A percentile compares a stretch with the other conserved stretches of the same genome.
Evolutionary conservation across 441 rosid species (phyloP).

Genomic region (Corymbia citriodora): DNA sequence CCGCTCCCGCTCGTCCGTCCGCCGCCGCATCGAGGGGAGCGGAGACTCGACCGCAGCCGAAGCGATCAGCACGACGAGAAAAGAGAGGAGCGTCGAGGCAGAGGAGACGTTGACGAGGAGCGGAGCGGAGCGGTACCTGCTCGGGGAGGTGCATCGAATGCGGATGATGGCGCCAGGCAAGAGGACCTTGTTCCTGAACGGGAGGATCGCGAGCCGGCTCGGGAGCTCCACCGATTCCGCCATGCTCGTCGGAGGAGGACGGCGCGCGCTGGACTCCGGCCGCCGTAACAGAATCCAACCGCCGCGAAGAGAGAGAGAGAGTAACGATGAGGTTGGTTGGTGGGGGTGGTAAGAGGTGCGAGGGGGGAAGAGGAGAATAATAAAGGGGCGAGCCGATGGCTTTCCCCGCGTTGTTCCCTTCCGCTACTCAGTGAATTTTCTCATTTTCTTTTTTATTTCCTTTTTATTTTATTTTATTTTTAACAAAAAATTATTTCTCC

Average conservation of each 20-base stretch:
- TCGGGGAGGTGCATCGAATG: constrained; percentile 95
- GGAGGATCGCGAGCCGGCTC: constrained; percentile 87
- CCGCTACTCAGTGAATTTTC: no score
- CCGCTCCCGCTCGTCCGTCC: neutral
- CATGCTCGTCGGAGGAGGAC: constrained; percentile 23
- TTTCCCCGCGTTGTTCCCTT: neutral
- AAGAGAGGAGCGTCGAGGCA: neutral
- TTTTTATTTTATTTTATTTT: neutral
- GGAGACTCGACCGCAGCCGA: neutral
- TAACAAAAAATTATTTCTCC: no score
- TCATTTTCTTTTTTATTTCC: neutral
- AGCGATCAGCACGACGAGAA: neutral
- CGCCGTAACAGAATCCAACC: neutral
- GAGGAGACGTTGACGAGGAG: neutral
- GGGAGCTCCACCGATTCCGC: constrained; percentile 94
- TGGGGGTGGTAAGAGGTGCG: neutral
- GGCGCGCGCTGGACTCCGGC: neutral
- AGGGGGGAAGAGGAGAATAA: neutral
- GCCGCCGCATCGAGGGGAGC: neutral
- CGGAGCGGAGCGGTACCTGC: constrained; percentile 42
- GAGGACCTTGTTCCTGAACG: constrained; percentile 93
- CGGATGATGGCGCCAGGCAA: constrained; percentile 97
- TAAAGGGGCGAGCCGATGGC: neutral
- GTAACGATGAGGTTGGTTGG: neutral
- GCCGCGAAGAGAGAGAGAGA: neutral